Percentiles rank a stretch among this genome's conserved stretches.
These are phyloP conservation scores for Phaffia rhodozyma DNA, from an alignment of 1,284 basidiomycete genomes.

Conservation along the genomic window DNA sequence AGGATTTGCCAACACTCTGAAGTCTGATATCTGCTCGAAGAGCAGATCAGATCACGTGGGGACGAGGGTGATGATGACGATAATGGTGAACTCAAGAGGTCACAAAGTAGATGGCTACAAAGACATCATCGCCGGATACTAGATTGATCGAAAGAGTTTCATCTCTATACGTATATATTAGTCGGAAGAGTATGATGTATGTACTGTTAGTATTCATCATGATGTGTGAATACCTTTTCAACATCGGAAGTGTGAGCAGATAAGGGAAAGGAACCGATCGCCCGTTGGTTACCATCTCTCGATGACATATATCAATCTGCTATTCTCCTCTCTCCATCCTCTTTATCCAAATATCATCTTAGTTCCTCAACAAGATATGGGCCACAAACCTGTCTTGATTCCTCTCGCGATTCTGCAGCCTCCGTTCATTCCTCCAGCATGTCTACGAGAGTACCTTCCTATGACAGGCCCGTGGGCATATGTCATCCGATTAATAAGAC, in stretches of 20 bases:
- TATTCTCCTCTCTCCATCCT: not conserved
- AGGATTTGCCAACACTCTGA: not conserved
- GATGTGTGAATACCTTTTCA: no score
- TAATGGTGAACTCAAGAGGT: no score
- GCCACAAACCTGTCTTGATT: not conserved
- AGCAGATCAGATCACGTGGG: no score
- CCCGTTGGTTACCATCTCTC: not conserved
- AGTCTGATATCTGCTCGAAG: not conserved
- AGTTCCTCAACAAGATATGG: not conserved
- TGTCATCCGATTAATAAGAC: not conserved
- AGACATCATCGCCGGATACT: no score
- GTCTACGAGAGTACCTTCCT: not conserved
- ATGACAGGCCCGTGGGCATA: not conserved
- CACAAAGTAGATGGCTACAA: no score
- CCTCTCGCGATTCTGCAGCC: slow-evolving; percentile 3
- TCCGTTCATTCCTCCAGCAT: not conserved
- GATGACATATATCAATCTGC: not conserved
- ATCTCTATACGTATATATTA: no score
- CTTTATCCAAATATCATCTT: not conserved
- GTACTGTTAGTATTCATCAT: no score
- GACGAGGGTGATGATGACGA: no score
- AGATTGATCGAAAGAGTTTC: no score
- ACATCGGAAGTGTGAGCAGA: no score
- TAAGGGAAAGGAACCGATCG: no score
- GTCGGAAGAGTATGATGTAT: no score